A percentile compares a stretch with the other conserved stretches of the same genome.
These are phyloP conservation scores for Monosporozyma yasuniensis DNA, from an alignment of 805 yeast species.

Conservation along the genomic window DNA sequence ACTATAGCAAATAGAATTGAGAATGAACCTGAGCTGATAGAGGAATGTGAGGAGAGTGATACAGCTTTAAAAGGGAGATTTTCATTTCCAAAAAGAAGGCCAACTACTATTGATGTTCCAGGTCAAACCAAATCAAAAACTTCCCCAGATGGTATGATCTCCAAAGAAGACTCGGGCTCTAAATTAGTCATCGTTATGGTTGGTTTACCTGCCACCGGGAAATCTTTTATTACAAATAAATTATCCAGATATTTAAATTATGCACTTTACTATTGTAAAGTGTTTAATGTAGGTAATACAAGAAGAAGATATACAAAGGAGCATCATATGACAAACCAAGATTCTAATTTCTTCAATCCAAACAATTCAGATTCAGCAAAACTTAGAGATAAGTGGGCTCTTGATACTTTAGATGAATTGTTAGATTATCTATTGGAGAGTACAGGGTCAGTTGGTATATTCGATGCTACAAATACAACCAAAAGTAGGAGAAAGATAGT, in stretches of 20 bases:
- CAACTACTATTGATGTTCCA: constrained; percentile 84
- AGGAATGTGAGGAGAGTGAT: background rate
- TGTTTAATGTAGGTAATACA: constrained; percentile 93
- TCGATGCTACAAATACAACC: constrained; percentile 78
- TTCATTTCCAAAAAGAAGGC: constrained; percentile 40
- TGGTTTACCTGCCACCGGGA: constrained; percentile 92
- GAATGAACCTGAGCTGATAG: background rate
- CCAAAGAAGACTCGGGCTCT: constrained; percentile 61
- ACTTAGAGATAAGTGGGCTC: constrained; percentile 90
- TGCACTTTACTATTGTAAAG: constrained; percentile 83
- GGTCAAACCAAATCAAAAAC: constrained; percentile 78
- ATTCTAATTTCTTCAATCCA: constrained; percentile 82
- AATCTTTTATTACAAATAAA: constrained; percentile 87
- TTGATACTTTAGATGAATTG: constrained; percentile 80
- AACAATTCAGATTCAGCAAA: constrained; percentile 53
- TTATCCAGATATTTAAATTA: constrained; percentile 84
- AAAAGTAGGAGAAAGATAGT: constrained; percentile 53
- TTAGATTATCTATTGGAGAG: constrained; percentile 73
- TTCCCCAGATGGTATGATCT: constrained; percentile 66
- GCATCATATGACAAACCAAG: constrained; percentile 39
- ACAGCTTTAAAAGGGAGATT: constrained; percentile 12
- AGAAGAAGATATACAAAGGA: constrained; percentile 58
- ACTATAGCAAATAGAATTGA: background rate
- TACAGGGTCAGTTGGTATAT: constrained; percentile 85
- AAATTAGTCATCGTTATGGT: constrained; percentile 93